Conservation (phyloP, 768 basidiomycete genomes). For the Mycena crocata region DNA sequence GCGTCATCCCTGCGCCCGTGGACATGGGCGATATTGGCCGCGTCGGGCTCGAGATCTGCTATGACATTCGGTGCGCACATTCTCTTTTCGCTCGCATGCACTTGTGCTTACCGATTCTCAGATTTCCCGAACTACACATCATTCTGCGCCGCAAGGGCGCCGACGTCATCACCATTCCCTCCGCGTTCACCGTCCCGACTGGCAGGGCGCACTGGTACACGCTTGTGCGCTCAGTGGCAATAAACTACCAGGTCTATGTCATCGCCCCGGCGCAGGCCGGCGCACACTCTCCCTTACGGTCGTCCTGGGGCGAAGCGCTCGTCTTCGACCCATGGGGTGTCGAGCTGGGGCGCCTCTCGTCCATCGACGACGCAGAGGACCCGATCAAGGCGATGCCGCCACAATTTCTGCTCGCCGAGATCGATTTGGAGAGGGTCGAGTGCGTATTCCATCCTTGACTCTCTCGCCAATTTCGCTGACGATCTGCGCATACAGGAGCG, state of each 20-base stretch:
- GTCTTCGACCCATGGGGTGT: conserved; percentile 35
- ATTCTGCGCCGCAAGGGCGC: conserved; percentile 34
- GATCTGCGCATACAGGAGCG: conserved; percentile 10
- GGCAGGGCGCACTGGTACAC: conserved; percentile 34
- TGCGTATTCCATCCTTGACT: background rate
- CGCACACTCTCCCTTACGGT: conserved; percentile 28
- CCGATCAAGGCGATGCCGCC: conserved; percentile 29
- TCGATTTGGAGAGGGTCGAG: conserved; percentile 27
- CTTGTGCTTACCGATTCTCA: background rate
- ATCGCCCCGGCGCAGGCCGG: conserved; percentile 33
- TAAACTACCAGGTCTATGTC: conserved; percentile 34
- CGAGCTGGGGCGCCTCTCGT: conserved; percentile 31
- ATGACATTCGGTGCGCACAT: conserved; percentile 30
- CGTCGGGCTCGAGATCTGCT: conserved; percentile 33
- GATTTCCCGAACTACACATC: conserved; percentile 33
- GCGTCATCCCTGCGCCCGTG: conserved; percentile 20
- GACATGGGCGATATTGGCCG: conserved; percentile 30
- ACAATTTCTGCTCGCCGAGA: conserved; percentile 28
- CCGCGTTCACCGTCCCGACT: conserved; percentile 32
- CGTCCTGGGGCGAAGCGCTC: conserved; percentile 34
- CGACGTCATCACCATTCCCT: conserved; percentile 30
- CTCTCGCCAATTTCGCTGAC: background rate
- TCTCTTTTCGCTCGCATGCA: background rate
- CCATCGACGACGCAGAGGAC: conserved; percentile 31
- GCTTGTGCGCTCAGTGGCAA: conserved; percentile 31